phyloP scores from a whole-genome alignment of 2,329 filamentous ascomycete species.

The Aureobasidium leucospermi region DNA sequence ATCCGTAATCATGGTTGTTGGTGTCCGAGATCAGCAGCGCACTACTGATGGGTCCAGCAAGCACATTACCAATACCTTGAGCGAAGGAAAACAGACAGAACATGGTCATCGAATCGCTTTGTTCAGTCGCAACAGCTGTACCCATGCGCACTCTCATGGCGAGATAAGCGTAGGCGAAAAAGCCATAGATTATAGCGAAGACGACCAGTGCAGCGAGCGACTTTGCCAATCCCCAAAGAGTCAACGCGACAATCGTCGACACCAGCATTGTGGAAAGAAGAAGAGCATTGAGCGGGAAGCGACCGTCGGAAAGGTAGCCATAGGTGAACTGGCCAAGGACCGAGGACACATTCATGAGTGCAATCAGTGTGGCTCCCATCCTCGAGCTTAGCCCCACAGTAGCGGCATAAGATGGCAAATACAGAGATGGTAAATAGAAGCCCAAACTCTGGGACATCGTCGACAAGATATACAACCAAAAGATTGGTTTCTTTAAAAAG shows the following conservation, averaged over 20 bases:
- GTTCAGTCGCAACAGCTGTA: slow-evolving; percentile 19
- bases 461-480: slow-evolving; percentile 28
- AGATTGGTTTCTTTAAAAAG: slow-evolving; percentile 26
- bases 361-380: slow-evolving; percentile 27
- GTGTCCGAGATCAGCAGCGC: slow-evolving; percentile 15
- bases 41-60: slow-evolving; percentile 22
- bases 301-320: slow-evolving; percentile 34
- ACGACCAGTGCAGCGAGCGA: slow-evolving; percentile 30
- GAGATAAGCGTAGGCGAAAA: slow-evolving; percentile 39
- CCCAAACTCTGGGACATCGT: slow-evolving; percentile 33
- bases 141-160: slow-evolving; percentile 24
- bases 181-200: slow-evolving; percentile 38
- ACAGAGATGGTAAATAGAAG: slow-evolving; percentile 34
- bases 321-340: slow-evolving; percentile 31
- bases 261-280: slow-evolving; percentile 32
- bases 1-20: slow-evolving; percentile 14
- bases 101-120: slow-evolving; percentile 18
- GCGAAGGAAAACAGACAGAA: slow-evolving; percentile 23
- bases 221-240: slow-evolving; percentile 41
- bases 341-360: slow-evolving; percentile 30
- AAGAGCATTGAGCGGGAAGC: slow-evolving; percentile 18
- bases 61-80: slow-evolving; percentile 23
- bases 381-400: slow-evolving; percentile 22
- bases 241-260: slow-evolving; percentile 37
- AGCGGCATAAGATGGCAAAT: slow-evolving; percentile 31